Evolutionary conservation across 306 rosid species (phyloP), one percentile per base, ranked within the genome.

Genomic region (Spatholobus suberectus): DNA sequence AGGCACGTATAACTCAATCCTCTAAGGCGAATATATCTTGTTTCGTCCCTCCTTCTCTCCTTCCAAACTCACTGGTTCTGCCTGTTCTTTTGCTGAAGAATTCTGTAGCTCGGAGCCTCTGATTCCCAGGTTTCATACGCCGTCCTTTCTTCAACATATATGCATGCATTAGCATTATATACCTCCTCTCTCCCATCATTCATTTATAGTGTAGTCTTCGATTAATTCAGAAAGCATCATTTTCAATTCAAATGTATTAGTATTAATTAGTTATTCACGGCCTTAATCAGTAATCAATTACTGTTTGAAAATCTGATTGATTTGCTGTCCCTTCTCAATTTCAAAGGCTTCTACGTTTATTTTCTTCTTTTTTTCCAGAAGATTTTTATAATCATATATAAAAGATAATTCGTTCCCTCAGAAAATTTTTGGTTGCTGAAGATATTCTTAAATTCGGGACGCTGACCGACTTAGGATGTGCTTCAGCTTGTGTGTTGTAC

Each of bases 61-160:
- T 20, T 58, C 0, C 18, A 13, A 74, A 52, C 78, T 74, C 46
- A 4, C 20, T 43, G 10, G 41, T 37, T 37, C 32, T 29, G 32
- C 32, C 32, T 29, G n/a, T n/a, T n/a, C 49, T 12, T 54, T 20
- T 13, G 24, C 40, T 14, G 9, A 38, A 55, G 10, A 55, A 23
- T 75, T 35, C 15, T 13, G 35, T 4, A 15, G 43, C 77, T 72
- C 59, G 8, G 9, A 46, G 40, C 58, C 66, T 51, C 65, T 5
- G n/a, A 41, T 41, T 27, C 57, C 41, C 81, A 76, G 71, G 81
- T 76, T 76, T 41, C 26, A 41, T 58, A n/a, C 55, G 1, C 24
- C 18, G 23, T 1, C 41, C n/a, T n/a, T n/a, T n/a, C n/a, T n/a
- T n/a, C n/a, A n/a, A n/a, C n/a, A n/a, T n/a, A n/a, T n/a, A n/a